Evolutionary conservation across 2,329 filamentous ascomycete genomes (phyloP), one percentile per base, ranked within the genome.

Genomic region (Ceratocystis ficicola): DNA sequence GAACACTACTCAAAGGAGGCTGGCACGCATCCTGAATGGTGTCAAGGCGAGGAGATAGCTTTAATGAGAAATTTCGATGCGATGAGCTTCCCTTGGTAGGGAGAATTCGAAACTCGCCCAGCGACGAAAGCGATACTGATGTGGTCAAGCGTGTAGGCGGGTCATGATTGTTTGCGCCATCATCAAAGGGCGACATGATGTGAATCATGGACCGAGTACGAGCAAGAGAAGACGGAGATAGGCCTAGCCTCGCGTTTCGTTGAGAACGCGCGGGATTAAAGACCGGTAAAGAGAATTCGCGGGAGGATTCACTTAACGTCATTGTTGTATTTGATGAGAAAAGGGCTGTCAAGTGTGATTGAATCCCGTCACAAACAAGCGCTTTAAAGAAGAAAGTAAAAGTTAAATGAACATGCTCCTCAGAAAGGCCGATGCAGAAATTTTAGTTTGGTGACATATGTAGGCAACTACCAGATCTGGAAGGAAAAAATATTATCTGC

Each of bases 1-100:
- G 4, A 15, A 20, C 55, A 36, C 30, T 17, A 4, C 22, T 30
- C 3, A 20, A 28, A 20, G 55, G 3, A 12, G 55, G 28, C 55
- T 59, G 55, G 12, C 17, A 59, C 55, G 12, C 28, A 20, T 36
- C 30, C 28, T 10, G 28, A 12, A 59, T 32, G 12, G 12, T 30
- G 25, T 59, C 28, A 3, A 20, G 17, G 15, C 28, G 30, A 25
- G 65, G 62, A 17, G 44, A n/a, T 28, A 67, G 22, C 62, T 67
- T 67, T 44, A 67, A 44, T 8, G 55, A 64, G 41, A 61, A 64
- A 30, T 64, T 64, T 28, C 48, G 63, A 48, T 61, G 46, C 22
- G 65, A 44, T n/a, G 44, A 62, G n/a, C 15, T 55, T 32, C 61
- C 44, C 28, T n/a, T 32, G n/a, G 22, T 17, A 22, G 30, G 44